Conservation (phyloP, 2,329 filamentous ascomycete genomes). For the Canariomyces notabilis region DNA sequence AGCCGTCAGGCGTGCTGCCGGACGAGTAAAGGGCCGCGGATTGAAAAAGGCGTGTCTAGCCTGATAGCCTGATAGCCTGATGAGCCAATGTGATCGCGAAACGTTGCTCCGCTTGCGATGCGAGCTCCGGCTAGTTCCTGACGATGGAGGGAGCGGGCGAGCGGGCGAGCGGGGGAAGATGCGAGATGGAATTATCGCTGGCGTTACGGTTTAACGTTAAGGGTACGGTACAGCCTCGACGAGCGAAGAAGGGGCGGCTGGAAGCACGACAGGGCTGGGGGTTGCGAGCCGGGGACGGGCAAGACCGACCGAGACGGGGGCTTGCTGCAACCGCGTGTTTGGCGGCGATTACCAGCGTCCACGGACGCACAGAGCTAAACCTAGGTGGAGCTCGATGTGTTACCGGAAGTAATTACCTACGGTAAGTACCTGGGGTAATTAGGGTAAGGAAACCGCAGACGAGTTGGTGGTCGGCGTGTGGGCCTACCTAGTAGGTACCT, state of each 20-base stretch:
- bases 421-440: no score
- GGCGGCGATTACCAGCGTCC: no score
- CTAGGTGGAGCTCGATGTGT: no score
- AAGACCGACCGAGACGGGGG: no score
- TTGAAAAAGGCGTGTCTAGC: conserved; percentile 15
- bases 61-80: no score
- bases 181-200: background rate
- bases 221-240: no score
- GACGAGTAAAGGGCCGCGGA: conserved; percentile 15
- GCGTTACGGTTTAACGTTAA: no score
- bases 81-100: conserved; percentile 22
- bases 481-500: no score
- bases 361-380: background rate
- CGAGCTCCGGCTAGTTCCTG: no score
- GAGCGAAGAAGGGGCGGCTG: background rate
- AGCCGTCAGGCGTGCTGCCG: conserved; percentile 23
- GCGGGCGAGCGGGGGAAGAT: conserved; percentile 6
- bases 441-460: no score
- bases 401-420: no score
- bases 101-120: conserved; percentile 17
- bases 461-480: no score
- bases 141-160: conserved; percentile 10
- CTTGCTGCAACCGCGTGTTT: background rate
- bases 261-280: background rate
- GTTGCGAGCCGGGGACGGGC: background rate